These are phyloP conservation scores for Cutaneotrichosporon daszewskae DNA, from an alignment of 1,284 basidiomycete species.

Conservation along the genomic window DNA sequence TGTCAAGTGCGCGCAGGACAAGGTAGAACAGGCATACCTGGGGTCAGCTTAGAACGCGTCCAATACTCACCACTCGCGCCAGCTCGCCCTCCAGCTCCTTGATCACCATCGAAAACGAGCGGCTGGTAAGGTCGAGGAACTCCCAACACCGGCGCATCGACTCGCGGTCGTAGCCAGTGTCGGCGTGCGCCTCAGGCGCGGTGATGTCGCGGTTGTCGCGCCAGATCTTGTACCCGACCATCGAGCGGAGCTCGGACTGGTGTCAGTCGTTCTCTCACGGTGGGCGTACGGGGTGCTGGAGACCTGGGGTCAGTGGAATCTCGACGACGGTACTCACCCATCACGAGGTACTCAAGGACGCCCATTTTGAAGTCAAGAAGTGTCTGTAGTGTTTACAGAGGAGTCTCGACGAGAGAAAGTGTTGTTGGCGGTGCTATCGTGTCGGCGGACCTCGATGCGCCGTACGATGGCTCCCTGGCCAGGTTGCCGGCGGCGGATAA, in stretches of 20 bases:
- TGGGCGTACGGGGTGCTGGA: constrained; percentile 32
- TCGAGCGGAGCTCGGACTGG: constrained; percentile 69
- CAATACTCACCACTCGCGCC: constrained; percentile 70
- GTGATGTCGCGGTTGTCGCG: constrained; percentile 76
- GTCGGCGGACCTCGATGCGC: too few relatives aligned
- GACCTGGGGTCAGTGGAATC: constrained; percentile 21
- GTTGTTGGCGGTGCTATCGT: too few relatives aligned
- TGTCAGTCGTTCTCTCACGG: neutral
- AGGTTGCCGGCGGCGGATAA: neutral
- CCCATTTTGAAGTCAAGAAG: constrained; percentile 27
- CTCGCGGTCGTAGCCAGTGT: constrained; percentile 74
- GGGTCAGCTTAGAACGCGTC: neutral
- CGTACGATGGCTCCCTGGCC: too few relatives aligned
- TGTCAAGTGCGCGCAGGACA: constrained; percentile 86
- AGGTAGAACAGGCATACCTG: constrained; percentile 95
- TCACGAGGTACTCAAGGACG: constrained; percentile 21
- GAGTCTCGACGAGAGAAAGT: too few relatives aligned
- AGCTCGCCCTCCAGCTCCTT: constrained; percentile 95
- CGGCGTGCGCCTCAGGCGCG: constrained; percentile 60
- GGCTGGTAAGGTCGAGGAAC: constrained; percentile 79
- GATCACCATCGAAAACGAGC: constrained; percentile 89
- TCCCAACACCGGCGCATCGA: constrained; percentile 88
- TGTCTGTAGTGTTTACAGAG: too few relatives aligned
- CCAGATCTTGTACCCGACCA: constrained; percentile 73
- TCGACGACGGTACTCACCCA: constrained; percentile 23